These are phyloP conservation scores for Rosa lucieae DNA, from an alignment of 306 rosid genomes.

Conservation along the genomic window DNA sequence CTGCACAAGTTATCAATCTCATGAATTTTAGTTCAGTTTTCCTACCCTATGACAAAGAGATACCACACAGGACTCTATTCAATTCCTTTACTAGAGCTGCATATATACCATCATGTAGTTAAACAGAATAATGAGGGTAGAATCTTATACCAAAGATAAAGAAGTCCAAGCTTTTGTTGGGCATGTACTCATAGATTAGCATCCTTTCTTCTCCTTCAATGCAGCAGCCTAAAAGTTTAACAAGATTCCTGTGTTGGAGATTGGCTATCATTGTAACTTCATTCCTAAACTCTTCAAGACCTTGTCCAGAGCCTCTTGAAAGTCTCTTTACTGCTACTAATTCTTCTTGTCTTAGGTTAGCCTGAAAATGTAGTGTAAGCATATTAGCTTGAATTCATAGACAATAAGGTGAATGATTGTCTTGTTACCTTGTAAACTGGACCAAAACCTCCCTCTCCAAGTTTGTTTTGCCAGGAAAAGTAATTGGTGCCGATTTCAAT, in stretches of 20 bases:
- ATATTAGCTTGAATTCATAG: not conserved
- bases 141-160: conserved; percentile 1
- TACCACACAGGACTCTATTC: not conserved
- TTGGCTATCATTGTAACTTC: too few species aligned
- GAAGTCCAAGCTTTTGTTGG: too few species aligned
- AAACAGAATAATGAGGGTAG: not conserved
- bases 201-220: too few species aligned
- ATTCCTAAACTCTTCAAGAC: too few species aligned
- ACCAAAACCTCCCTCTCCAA: conserved; percentile 56
- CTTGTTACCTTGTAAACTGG: conserved; percentile 32
- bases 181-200: too few species aligned
- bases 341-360: too few species aligned
- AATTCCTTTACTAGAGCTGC: not conserved
- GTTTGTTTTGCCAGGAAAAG: conserved; percentile 38
- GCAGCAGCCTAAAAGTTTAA: too few species aligned
- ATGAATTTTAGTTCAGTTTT: not conserved
- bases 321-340: too few species aligned
- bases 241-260: too few species aligned
- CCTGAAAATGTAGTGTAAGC: not conserved
- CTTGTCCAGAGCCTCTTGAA: too few species aligned
- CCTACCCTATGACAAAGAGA: not conserved
- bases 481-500: conserved; percentile 37
- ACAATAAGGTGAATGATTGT: not conserved
- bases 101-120: not conserved
- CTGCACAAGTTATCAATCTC: not conserved